Percentiles rank a stretch among this genome's conserved stretches.
Conservation (phyloP, 2,329 filamentous ascomycete species). For the Cladosporium cucumerinum region DNA sequence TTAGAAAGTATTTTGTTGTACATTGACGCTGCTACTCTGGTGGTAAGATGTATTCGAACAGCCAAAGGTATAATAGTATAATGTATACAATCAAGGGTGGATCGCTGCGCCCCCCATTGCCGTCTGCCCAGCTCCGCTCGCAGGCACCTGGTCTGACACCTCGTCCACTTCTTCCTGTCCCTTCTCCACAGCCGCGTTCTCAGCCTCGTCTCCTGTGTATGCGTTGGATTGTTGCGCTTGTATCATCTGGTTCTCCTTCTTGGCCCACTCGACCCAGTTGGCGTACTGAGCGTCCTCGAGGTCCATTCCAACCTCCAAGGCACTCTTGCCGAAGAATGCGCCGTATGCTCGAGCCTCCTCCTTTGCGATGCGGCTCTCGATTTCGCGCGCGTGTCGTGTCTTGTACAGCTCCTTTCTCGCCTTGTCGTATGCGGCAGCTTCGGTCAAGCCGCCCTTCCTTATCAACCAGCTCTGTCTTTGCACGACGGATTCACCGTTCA, state of each 20-base stretch:
- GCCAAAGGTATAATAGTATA: slow-evolving; percentile 10
- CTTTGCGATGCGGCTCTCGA: slow-evolving; percentile 74
- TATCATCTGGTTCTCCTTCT: slow-evolving; percentile 48
- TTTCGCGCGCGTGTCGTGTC: slow-evolving; percentile 75
- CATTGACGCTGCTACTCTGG: not conserved
- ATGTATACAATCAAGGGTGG: slow-evolving; percentile 31
- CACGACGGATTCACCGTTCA: slow-evolving; percentile 73
- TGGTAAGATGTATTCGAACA: slow-evolving; percentile 3
- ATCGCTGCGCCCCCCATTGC: slow-evolving; percentile 38
- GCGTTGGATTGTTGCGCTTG: slow-evolving; percentile 48
- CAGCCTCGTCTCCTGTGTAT: slow-evolving; percentile 37
- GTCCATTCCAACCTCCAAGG: slow-evolving; percentile 72
- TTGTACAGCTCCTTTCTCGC: slow-evolving; percentile 89
- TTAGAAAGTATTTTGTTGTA: not conserved
- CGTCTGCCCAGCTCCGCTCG: slow-evolving; percentile 33
- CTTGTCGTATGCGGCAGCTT: slow-evolving; percentile 73
- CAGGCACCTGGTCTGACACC: slow-evolving; percentile 32
- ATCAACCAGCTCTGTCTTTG: slow-evolving; percentile 89
- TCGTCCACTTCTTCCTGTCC: slow-evolving; percentile 39
- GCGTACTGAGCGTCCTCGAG: slow-evolving; percentile 79
- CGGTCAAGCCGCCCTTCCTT: slow-evolving; percentile 39
- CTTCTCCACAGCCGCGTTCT: slow-evolving; percentile 31
- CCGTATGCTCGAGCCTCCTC: slow-evolving; percentile 86
- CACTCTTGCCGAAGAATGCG: slow-evolving; percentile 79
- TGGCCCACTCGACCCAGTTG: slow-evolving; percentile 80